Evolutionary conservation across 2,329 filamentous ascomycete species (phyloP).

Genomic region (Epichloe coenophiala): DNA sequence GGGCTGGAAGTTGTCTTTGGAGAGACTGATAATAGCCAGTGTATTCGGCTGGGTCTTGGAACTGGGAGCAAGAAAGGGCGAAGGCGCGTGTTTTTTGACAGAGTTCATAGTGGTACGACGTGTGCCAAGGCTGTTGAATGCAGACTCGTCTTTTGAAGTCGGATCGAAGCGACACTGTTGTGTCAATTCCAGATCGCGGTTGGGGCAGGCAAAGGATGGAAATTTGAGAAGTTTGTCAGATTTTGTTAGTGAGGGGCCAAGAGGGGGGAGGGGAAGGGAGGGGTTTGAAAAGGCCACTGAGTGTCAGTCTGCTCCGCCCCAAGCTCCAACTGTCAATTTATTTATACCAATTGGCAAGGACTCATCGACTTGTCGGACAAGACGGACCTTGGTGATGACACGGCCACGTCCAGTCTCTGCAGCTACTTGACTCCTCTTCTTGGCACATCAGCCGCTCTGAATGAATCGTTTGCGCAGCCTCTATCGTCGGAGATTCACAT

Average conservation of each 20-base stretch:
- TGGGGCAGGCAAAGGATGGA: neutral
- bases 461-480: slow-evolving; percentile 23
- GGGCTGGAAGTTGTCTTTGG: slow-evolving; percentile 72
- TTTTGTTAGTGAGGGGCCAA: too few relatives aligned
- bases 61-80: slow-evolving; percentile 69
- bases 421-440: slow-evolving; percentile 2
- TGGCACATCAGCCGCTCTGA: slow-evolving; percentile 11
- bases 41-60: slow-evolving; percentile 45
- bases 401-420: slow-evolving; percentile 8
- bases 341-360: neutral
- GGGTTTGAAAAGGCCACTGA: neutral
- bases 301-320: too few relatives aligned
- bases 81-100: slow-evolving; percentile 22
- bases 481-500: slow-evolving; percentile 13
- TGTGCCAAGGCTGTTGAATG: neutral
- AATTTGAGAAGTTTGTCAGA: neutral
- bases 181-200: neutral
- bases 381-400: slow-evolving; percentile 5
- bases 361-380: neutral
- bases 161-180: neutral
- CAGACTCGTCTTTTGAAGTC: neutral
- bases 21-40: slow-evolving; percentile 76
- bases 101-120: neutral
- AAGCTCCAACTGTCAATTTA: neutral
- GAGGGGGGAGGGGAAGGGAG: too few relatives aligned